Percentiles rank a stretch among this genome's conserved stretches.
These are phyloP conservation scores for Pneumocystis oryctolagi DNA, from an alignment of 1,139 yeast genomes.

Conservation along the genomic window DNA sequence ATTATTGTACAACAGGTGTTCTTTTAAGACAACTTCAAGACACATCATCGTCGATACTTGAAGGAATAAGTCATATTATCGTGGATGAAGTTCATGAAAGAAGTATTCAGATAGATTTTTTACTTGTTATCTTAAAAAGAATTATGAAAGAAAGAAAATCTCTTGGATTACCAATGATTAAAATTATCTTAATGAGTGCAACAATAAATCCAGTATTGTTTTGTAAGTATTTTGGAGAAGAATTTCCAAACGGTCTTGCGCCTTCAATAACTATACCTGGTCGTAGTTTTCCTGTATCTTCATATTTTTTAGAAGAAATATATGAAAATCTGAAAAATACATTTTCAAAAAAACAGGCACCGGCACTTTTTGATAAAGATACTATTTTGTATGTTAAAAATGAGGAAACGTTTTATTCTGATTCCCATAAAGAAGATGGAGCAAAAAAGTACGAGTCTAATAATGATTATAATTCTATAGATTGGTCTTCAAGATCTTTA, in stretches of 20 bases:
- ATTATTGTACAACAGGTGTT: slow-evolving; percentile 76
- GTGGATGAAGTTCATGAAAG: slow-evolving; percentile 82
- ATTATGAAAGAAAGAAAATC: slow-evolving; percentile 30
- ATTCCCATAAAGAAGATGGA: slow-evolving; percentile 7
- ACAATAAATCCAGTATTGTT: slow-evolving; percentile 53
- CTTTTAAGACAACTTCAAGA: slow-evolving; percentile 46
- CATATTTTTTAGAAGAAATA: slow-evolving; percentile 32
- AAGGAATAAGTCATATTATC: slow-evolving; percentile 46
- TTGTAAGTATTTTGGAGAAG: slow-evolving; percentile 36
- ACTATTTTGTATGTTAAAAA: slow-evolving; percentile 3
- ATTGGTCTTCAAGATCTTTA: slow-evolving; percentile 2
- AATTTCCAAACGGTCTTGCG: slow-evolving; percentile 15
- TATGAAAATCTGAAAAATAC: slow-evolving; percentile 4
- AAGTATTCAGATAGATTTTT: slow-evolving; percentile 63
- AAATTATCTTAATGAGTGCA: slow-evolving; percentile 66
- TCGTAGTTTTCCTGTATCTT: slow-evolving; percentile 63
- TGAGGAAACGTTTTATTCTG: slow-evolving; percentile 1
- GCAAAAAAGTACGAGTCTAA: slow-evolving; percentile 6
- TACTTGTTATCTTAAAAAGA: slow-evolving; percentile 49
- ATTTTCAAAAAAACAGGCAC: slow-evolving; percentile 4
- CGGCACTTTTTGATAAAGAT: slow-evolving; percentile 3
- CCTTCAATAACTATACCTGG: slow-evolving; percentile 63
- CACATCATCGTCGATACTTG: slow-evolving; percentile 29
- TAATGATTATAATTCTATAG: slow-evolving; percentile 5
- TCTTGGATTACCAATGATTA: slow-evolving; percentile 31